Base-by-base conservation (phyloP, 306 rosid species). In the Potentilla sterilis region DNA sequence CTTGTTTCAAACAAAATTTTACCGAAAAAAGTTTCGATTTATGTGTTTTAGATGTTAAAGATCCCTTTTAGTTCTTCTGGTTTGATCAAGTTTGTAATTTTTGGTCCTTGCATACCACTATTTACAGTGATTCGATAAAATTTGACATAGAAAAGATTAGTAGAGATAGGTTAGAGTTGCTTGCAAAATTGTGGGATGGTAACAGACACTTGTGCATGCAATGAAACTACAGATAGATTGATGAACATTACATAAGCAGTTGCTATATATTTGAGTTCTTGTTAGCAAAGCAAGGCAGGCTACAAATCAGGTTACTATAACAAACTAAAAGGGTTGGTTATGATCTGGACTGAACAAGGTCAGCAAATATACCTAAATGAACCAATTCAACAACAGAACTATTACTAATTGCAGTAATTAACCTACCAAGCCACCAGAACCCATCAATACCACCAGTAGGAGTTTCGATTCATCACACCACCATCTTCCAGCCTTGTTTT, bases 351-450 rank as follows among this genome's bases (percentile, higher is more conserved):
- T 58, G 69, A 48, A 42, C 48, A 73, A 63, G 75, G 22, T 47
- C 28, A 79, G 63, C 58, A 76, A 24, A 69, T n/a, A n/a, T n/a
- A 70, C 70, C 84, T 85, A 75, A 64, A 43, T 37, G 41, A 65
- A 52, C 62, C 21, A 67, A 73, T 46, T 69, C 54, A 76, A n/a
- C n/a, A 81, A 41, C 61, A 81, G 68, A 79, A 79, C 66, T 78
- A 84, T 75, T 71, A 85, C 41, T 22, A 83, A 76, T 43, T 77
- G 73, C 79, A 82, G 75, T 59, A 63, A n/a, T n/a, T n/a, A n/a
- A 62, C 59, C 80, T n/a, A 69, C 72, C 73, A 75, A 52, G 75
- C 84, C 88, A 87, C 85, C 87, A 85, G 34, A 90, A 74, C 54
- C 85, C 85, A 75, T 81, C 77, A 70, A 32, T n/a, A 52, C 67